These are phyloP conservation scores for Pyrus communis DNA, from an alignment of 306 rosid genomes.

Conservation along the genomic window DNA sequence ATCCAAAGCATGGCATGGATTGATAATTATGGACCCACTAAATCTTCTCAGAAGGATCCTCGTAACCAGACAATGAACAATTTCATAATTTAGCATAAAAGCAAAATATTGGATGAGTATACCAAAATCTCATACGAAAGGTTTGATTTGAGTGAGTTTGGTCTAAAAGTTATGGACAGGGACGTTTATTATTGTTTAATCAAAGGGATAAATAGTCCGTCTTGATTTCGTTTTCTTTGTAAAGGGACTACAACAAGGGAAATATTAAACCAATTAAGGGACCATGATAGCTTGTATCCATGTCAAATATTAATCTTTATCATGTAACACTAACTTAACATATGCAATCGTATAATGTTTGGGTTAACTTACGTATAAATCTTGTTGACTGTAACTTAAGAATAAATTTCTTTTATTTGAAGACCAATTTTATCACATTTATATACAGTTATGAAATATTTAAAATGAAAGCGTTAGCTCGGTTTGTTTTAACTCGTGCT, in stretches of 20 bases:
- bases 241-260: not conserved
- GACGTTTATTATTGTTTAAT: not conserved
- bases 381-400: too few species aligned
- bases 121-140: not conserved
- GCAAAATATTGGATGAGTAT: not conserved
- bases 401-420: too few species aligned
- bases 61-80: conserved; percentile 5
- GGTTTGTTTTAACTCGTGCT: too few species aligned
- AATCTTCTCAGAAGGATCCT: not conserved
- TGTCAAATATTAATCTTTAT: not conserved
- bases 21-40: not conserved
- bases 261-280: not conserved
- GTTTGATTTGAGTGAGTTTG: not conserved
- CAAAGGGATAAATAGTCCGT: not conserved
- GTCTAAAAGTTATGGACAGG: not conserved
- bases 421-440: not conserved
- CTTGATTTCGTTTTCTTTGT: not conserved
- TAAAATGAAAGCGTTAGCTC: too few species aligned
- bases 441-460: too few species aligned
- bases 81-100: not conserved
- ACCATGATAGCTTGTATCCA: not conserved
- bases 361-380: not conserved
- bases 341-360: not conserved
- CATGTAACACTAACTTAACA: not conserved
- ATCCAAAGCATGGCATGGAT: not conserved